Evolutionary conservation across 805 yeast species (phyloP).

Genomic region (Wickerhamiella alocasiicola): DNA sequence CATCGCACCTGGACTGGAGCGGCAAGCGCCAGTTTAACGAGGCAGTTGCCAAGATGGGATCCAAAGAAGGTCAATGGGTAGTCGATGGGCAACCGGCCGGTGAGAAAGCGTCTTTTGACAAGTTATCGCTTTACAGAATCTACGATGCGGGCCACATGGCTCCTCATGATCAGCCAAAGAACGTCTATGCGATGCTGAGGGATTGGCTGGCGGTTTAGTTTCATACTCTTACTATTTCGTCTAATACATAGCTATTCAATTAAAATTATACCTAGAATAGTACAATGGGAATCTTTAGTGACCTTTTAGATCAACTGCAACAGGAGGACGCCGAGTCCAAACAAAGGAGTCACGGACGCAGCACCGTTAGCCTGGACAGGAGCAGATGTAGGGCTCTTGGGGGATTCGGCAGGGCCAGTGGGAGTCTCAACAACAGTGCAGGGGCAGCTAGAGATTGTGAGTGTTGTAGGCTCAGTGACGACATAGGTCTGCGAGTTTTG

Average conservation of each 20-base stretch:
- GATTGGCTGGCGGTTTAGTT: too few species aligned
- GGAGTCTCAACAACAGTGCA: conserved; percentile 2
- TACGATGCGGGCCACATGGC: conserved; percentile 95
- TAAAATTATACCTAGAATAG: too few species aligned
- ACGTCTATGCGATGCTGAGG: conserved; percentile 68
- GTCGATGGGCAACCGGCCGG: conserved; percentile 42
- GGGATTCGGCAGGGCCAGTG: conserved; percentile 4
- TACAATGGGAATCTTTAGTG: too few species aligned
- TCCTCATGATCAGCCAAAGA: conserved; percentile 76
- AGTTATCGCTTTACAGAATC: conserved; percentile 70
- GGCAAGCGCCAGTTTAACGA: conserved; percentile 41
- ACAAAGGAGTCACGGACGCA: too few species aligned
- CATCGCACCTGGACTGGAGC: conserved; percentile 55
- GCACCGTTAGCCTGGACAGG: too few species aligned
- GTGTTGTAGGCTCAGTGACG: conserved; percentile 62
- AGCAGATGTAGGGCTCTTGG: background rate
- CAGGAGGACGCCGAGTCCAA: too few species aligned
- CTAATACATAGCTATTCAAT: too few species aligned
- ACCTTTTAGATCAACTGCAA: too few species aligned
- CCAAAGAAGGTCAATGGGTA: too few species aligned
- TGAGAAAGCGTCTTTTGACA: conserved; percentile 56
- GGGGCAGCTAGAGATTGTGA: conserved; percentile 37
- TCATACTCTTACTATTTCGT: too few species aligned
- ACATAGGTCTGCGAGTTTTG: conserved; percentile 32
- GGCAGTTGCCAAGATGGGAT: conserved; percentile 28